Evolutionary conservation across 148 eudicot species (phyloP).

Genomic region (Diospyros lotus): DNA sequence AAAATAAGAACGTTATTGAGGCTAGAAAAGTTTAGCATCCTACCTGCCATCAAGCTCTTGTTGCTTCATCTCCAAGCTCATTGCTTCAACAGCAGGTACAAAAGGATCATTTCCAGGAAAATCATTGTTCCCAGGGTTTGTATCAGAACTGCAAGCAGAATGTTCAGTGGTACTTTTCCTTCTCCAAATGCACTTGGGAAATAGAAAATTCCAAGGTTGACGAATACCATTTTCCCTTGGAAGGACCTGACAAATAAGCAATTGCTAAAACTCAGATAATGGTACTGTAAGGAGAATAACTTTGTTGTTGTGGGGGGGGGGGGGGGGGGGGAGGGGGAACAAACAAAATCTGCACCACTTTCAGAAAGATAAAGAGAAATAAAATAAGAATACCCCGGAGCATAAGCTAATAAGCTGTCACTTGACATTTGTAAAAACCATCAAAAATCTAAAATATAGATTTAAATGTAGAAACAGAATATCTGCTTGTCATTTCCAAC

Average conservation of each 20-base stretch:
- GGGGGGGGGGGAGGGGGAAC: no score
- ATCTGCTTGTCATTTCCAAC: background rate
- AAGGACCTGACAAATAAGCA: conserved; percentile 47
- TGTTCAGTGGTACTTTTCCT: conserved; percentile 28
- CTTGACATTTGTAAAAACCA: background rate
- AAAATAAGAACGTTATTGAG: background rate
- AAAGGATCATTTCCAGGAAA: conserved; percentile 24
- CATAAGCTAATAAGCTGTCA: background rate
- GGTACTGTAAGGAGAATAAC: conserved; percentile 1
- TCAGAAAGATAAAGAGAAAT: background rate
- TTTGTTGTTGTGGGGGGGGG: no score
- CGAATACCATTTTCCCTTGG: conserved; percentile 48
- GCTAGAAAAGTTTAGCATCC: background rate
- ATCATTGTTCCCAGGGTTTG: conserved; percentile 16
- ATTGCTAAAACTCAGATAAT: background rate
- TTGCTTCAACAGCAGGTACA: conserved; percentile 54
- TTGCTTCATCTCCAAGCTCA: conserved; percentile 96
- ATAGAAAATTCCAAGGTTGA: conserved; percentile 45
- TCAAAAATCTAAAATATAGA: background rate
- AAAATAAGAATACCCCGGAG: background rate
- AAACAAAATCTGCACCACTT: background rate
- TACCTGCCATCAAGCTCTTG: conserved; percentile 91
- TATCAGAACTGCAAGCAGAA: conserved; percentile 29
- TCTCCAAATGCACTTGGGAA: conserved; percentile 42
- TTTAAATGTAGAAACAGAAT: background rate